These are phyloP conservation scores for Petunia axillaris DNA, from an alignment of 257 asterid genomes.

Conservation along the genomic window DNA sequence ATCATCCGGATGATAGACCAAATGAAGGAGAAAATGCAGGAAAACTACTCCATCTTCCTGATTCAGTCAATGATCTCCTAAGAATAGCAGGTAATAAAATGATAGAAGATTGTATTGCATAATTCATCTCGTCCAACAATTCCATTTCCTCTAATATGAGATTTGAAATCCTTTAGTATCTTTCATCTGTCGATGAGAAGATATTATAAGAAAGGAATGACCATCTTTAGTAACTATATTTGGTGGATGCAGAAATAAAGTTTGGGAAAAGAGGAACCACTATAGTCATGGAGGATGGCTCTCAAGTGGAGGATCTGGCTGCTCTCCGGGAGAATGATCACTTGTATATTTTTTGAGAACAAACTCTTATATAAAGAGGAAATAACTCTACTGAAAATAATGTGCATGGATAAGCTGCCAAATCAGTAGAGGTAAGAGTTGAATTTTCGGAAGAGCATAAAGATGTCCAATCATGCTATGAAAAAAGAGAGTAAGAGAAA, in stretches of 20 bases:
- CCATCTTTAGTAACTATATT: neutral
- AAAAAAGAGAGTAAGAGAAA: neutral
- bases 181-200: too few species aligned
- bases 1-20: slow-evolving; percentile 64
- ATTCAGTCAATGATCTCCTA: slow-evolving; percentile 69
- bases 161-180: too few species aligned
- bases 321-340: slow-evolving; percentile 84
- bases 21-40: slow-evolving; percentile 59
- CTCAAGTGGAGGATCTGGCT: slow-evolving; percentile 76
- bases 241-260: slow-evolving; percentile 63
- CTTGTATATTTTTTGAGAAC: slow-evolving; percentile 65
- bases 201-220: neutral
- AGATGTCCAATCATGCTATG: too few species aligned
- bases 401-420: neutral
- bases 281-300: slow-evolving; percentile 73
- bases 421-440: neutral
- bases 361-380: neutral
- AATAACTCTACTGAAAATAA: neutral
- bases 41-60: slow-evolving; percentile 82
- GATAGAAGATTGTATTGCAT: neutral
- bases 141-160: neutral
- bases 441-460: neutral
- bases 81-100: slow-evolving; percentile 64
- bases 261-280: slow-evolving; percentile 69
- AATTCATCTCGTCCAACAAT: neutral